Conservation (phyloP, 2,329 filamentous ascomycete species). For the Trichoderma afroharzianum region DNA sequence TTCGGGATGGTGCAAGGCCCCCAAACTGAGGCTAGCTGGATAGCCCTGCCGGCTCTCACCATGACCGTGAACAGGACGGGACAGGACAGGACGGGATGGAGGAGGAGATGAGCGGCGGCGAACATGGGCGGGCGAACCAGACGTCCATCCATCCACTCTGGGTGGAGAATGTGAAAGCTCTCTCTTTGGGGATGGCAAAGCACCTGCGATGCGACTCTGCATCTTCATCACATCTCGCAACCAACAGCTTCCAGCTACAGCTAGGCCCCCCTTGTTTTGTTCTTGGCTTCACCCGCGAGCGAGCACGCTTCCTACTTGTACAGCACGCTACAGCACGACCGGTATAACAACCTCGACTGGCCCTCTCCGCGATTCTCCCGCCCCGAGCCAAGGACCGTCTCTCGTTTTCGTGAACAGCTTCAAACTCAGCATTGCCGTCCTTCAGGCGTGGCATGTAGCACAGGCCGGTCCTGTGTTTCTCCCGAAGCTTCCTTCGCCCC, state of each 20-base stretch:
- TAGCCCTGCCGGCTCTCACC: background rate
- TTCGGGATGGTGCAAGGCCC: background rate
- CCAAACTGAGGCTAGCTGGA: background rate
- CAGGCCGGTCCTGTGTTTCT: conserved; percentile 10
- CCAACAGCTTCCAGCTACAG: background rate
- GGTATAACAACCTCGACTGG: conserved; percentile 1
- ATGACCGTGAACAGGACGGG: background rate
- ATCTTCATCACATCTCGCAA: conserved; percentile 13
- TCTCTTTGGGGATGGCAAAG: background rate
- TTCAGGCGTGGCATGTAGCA: conserved; percentile 12
- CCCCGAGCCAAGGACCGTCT: background rate
- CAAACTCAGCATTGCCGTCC: background rate
- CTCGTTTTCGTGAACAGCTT: background rate
- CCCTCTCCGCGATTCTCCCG: background rate
- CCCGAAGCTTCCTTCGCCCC: background rate
- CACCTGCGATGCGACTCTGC: conserved; percentile 10
- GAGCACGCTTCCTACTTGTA: background rate
- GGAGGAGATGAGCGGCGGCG: conserved; percentile 1
- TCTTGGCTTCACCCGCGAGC: background rate
- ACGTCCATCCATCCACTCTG: background rate
- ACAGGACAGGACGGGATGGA: background rate
- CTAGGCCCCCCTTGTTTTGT: background rate
- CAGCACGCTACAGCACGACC: background rate
- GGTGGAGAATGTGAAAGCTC: conserved; percentile 4
- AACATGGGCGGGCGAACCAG: background rate